These are phyloP conservation scores for Beauveria sp. DNA, from an alignment of 2,329 filamentous ascomycete species.

Conservation along the genomic window DNA sequence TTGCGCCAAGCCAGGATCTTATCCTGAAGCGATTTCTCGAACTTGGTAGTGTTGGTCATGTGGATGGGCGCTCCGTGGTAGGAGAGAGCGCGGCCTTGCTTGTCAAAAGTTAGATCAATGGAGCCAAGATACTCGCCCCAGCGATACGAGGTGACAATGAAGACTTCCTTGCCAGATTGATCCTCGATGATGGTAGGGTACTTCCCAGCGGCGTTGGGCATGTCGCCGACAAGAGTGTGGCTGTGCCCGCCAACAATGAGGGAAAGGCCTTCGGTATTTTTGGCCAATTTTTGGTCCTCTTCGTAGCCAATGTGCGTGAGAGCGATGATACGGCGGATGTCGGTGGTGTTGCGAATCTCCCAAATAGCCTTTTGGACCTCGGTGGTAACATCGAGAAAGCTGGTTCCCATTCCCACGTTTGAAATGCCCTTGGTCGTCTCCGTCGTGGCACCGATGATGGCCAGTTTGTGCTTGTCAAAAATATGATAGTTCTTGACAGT, in stretches of 20 bases:
- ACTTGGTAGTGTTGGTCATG: conserved; percentile 51
- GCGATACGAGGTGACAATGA: conserved; percentile 59
- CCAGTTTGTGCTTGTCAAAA: conserved; percentile 52
- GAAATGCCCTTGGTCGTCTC: conserved; percentile 51
- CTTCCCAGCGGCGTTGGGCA: conserved; percentile 48
- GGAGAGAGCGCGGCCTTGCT: conserved; percentile 50
- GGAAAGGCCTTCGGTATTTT: conserved; percentile 54
- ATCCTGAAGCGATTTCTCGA: conserved; percentile 48
- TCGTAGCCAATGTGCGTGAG: conserved; percentile 63
- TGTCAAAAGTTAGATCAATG: conserved; percentile 58
- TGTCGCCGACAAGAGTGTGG: conserved; percentile 52
- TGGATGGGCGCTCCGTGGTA: conserved; percentile 60
- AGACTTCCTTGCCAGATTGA: conserved; percentile 56
- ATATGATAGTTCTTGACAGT: conserved; percentile 60
- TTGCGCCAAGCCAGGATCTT: conserved; percentile 51
- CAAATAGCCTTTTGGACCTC: conserved; percentile 56
- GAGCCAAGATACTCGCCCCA: conserved; percentile 64
- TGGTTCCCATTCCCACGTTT: conserved; percentile 49
- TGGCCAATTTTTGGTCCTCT: conserved; percentile 52
- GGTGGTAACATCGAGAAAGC: conserved; percentile 48
- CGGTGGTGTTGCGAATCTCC: conserved; percentile 51
- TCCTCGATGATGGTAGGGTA: conserved; percentile 59
- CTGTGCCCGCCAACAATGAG: conserved; percentile 60
- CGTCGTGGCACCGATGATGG: conserved; percentile 58
- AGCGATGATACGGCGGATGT: conserved; percentile 57